phyloP scores from a whole-genome alignment of 805 yeast species.

The Pichia occidentalis region DNA sequence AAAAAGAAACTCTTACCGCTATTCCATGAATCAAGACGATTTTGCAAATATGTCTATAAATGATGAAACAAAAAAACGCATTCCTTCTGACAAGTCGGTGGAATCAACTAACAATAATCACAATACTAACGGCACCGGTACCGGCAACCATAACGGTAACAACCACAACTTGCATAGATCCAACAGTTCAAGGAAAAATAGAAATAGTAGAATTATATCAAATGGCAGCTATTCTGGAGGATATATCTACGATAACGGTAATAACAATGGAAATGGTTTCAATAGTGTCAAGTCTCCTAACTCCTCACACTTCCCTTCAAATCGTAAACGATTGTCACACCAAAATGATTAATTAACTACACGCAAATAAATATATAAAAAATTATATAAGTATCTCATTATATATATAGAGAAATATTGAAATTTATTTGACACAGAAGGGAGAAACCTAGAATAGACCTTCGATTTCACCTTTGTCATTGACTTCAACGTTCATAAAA shows the following conservation, averaged over 20 bases:
- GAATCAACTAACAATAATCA: too few relatives aligned
- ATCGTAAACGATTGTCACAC: too few relatives aligned
- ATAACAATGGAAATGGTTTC: too few relatives aligned
- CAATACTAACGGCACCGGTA: background rate
- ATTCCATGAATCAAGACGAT: constrained; percentile 10
- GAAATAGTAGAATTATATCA: constrained; percentile 6
- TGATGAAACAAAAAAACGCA: too few relatives aligned
- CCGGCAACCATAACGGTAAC: background rate
- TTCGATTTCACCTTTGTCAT: constrained; percentile 84
- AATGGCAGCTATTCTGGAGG: background rate
- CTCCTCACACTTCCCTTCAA: too few relatives aligned
- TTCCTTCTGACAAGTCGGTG: too few relatives aligned
- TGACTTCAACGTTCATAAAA: constrained; percentile 93
- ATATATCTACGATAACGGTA: too few relatives aligned
- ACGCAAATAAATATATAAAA: background rate
- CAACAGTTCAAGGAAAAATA: constrained; percentile 5
- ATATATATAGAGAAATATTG: background rate
- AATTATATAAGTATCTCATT: background rate
- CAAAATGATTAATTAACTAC: background rate
- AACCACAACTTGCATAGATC: constrained; percentile 1
- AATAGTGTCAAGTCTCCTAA: too few relatives aligned
- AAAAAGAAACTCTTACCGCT: constrained; percentile 4
- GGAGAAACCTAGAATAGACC: constrained; percentile 60
- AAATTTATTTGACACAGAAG: background rate
- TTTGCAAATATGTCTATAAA: background rate